Percentiles rank a stretch among this genome's conserved stretches.
These are phyloP conservation scores for Lyophyllum shimeji DNA, from an alignment of 768 basidiomycete genomes.

Conservation along the genomic window DNA sequence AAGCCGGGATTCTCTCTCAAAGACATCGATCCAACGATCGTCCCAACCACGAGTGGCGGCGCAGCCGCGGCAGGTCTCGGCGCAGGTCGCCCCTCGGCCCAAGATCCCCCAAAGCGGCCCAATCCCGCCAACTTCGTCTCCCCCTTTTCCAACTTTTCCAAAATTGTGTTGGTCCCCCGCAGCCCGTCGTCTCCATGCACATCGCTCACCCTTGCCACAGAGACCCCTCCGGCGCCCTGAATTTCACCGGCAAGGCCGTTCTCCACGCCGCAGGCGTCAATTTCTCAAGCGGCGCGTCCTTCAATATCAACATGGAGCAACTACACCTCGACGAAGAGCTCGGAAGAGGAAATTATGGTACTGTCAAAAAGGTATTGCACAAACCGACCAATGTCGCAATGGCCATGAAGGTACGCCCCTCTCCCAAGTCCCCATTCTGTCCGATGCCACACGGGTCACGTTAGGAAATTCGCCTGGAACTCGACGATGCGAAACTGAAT, in stretches of 20 bases:
- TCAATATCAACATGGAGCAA: constrained; percentile 93
- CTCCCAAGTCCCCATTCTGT: constrained; percentile 7
- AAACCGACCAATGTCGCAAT: constrained; percentile 93
- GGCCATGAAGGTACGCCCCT: constrained; percentile 90
- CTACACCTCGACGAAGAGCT: constrained; percentile 90
- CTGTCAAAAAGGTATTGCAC: constrained; percentile 94
- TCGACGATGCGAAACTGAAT: constrained; percentile 90
- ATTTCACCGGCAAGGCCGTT: constrained; percentile 91
- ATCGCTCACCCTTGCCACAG: constrained; percentile 38
- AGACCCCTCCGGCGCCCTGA: constrained; percentile 94
- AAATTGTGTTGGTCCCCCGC: constrained; percentile 69
- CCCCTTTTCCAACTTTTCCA: constrained; percentile 90
- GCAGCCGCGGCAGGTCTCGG: constrained; percentile 70
- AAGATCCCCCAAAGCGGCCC: constrained; percentile 33
- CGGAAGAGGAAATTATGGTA: constrained; percentile 96
- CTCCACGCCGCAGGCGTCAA: constrained; percentile 82
- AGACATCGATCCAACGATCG: constrained; percentile 52
- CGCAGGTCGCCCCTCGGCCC: constrained; percentile 57
- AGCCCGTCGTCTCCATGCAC: not conserved
- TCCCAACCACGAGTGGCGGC: constrained; percentile 46
- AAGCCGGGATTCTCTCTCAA: constrained; percentile 62
- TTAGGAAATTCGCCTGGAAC: constrained; percentile 96
- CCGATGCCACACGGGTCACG: constrained; percentile 5
- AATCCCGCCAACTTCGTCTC: constrained; percentile 53
- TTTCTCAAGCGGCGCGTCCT: constrained; percentile 88